phyloP scores from a whole-genome alignment of 2,329 filamentous ascomycete genomes.

The Paecilomyces formosus region DNA sequence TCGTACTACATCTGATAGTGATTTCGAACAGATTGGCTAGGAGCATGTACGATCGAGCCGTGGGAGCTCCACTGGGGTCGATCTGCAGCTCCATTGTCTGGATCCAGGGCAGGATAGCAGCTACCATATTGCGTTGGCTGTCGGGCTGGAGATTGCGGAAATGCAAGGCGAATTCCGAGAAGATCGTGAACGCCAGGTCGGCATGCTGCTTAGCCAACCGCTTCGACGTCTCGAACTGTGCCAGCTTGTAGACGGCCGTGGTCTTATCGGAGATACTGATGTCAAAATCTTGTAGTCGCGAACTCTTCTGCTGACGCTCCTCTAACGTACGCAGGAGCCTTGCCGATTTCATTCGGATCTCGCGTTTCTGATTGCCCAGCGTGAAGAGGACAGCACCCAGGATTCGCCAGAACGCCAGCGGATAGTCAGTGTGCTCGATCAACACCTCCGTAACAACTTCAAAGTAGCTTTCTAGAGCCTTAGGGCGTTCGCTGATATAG shows the following conservation, averaged over 20 bases:
- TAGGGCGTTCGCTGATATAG: constrained; percentile 71
- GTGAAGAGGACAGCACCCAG: constrained; percentile 84
- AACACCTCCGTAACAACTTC: constrained; percentile 84
- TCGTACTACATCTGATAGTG: constrained; percentile 82
- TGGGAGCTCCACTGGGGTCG: constrained; percentile 85
- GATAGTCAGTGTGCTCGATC: constrained; percentile 72
- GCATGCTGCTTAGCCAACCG: constrained; percentile 80
- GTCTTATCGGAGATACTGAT: constrained; percentile 99
- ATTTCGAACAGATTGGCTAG: constrained; percentile 93
- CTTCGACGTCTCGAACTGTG: constrained; percentile 94
- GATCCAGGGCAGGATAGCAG: constrained; percentile 91
- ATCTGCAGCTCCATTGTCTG: constrained; percentile 88
- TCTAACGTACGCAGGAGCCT: constrained; percentile 74
- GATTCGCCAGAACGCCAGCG: constrained; percentile 82
- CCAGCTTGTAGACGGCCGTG: constrained; percentile 93
- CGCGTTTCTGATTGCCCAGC: constrained; percentile 82
- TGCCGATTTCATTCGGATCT: constrained; percentile 81
- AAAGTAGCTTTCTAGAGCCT: constrained; percentile 91
- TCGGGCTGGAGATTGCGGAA: constrained; percentile 81
- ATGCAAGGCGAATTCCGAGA: constrained; percentile 89
- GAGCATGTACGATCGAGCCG: constrained; percentile 86
- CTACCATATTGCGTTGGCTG: constrained; percentile 87
- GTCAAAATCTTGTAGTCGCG: constrained; percentile 92
- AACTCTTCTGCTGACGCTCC: constrained; percentile 72
- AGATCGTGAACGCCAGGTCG: constrained; percentile 84